Evolutionary conservation across 495 filamentous ascomycete genomes (phyloP).

Genomic region (Thozetella sp.): DNA sequence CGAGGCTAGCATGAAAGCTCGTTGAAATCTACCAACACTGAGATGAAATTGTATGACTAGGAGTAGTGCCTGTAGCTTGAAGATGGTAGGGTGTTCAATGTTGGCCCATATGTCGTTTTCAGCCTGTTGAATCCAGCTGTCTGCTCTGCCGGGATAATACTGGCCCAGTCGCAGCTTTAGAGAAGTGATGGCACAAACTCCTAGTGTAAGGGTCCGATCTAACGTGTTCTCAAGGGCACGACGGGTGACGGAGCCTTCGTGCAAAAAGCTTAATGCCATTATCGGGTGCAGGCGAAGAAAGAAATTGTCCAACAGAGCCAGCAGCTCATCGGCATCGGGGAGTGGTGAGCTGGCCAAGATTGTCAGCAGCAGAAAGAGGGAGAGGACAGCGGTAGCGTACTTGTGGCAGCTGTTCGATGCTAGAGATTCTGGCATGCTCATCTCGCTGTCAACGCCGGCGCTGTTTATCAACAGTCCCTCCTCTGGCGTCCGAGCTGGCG

Average conservation of each 20-base stretch:
- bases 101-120: conserved; percentile 23
- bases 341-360: neutral
- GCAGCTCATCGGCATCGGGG: neutral
- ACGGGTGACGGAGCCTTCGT: neutral
- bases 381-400: too few species aligned
- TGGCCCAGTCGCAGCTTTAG: conserved; percentile 21
- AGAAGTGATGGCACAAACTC: conserved; percentile 24
- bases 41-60: conserved; percentile 27
- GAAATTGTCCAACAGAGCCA: neutral
- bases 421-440: too few species aligned
- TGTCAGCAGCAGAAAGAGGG: neutral
- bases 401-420: too few species aligned
- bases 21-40: conserved; percentile 23
- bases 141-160: conserved; percentile 8
- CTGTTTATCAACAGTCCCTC: too few species aligned
- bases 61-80: conserved; percentile 25
- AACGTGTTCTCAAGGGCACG: neutral
- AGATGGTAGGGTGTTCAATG: conserved; percentile 25
- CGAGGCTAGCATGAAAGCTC: conserved; percentile 26
- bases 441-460: too few species aligned
- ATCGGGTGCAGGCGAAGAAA: neutral
- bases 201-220: conserved; percentile 14
- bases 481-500: too few species aligned
- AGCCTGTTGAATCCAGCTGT: conserved; percentile 22
- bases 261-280: neutral